Percentiles rank a stretch among this genome's conserved stretches.
These are phyloP conservation scores for Ophiocordyceps camponoti-leonardi DNA, from an alignment of 2,329 filamentous ascomycete species.

Conservation along the genomic window DNA sequence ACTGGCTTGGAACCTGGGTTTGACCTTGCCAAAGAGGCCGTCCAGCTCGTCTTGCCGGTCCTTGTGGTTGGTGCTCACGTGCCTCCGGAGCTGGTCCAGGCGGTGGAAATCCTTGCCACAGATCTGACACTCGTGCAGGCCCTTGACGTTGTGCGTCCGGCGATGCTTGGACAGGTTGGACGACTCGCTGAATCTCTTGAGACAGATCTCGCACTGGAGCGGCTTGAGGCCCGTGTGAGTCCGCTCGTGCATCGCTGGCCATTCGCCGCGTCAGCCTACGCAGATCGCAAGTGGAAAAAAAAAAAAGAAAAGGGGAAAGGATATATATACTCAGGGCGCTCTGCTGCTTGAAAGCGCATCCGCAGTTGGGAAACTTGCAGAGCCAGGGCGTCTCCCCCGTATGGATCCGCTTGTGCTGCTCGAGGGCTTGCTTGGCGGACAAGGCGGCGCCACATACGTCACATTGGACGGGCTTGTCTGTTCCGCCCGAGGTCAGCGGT, in stretches of 20 bases:
- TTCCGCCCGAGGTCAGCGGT: slow-evolving; percentile 1
- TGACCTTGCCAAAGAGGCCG: slow-evolving; percentile 5
- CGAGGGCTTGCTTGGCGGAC: slow-evolving; percentile 49
- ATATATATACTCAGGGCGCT: slow-evolving; percentile 44
- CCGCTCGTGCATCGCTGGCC: slow-evolving; percentile 45
- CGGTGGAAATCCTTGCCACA: slow-evolving; percentile 42
- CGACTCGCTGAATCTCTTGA: slow-evolving; percentile 43
- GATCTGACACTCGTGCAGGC: slow-evolving; percentile 30
- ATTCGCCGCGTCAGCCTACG: slow-evolving; percentile 4
- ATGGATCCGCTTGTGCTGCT: slow-evolving; percentile 50
- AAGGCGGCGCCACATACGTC: slow-evolving; percentile 37
- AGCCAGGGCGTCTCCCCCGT: slow-evolving; percentile 46
- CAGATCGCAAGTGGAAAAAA: neutral
- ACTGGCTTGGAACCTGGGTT: slow-evolving; percentile 1
- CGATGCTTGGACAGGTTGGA: slow-evolving; percentile 51
- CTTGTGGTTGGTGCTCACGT: slow-evolving; percentile 21
- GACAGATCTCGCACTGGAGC: slow-evolving; percentile 38
- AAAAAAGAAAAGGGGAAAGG: neutral
- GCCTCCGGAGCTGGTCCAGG: slow-evolving; percentile 41
- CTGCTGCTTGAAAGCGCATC: slow-evolving; percentile 47
- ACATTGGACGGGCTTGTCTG: slow-evolving; percentile 44
- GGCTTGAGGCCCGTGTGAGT: slow-evolving; percentile 51
- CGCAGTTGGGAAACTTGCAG: slow-evolving; percentile 32
- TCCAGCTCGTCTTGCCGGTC: slow-evolving; percentile 7
- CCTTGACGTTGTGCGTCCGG: slow-evolving; percentile 39